Conservation (phyloP, 2,329 filamentous ascomycete species). For the Anthostomella pinea region DNA sequence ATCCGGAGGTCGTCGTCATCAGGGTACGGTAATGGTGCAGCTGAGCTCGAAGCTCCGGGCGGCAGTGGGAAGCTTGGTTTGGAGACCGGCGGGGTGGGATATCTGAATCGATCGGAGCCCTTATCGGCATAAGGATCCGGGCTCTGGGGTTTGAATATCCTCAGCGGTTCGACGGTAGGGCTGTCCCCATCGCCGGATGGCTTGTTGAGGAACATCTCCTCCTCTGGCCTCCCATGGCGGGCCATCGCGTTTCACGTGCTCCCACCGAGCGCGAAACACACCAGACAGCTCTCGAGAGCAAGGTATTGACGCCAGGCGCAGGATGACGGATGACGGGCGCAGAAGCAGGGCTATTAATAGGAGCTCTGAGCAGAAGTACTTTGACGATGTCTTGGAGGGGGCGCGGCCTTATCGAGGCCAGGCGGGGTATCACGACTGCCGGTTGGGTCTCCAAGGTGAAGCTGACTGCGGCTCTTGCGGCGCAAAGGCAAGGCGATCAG, state of each 20-base stretch:
- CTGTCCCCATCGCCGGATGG: conserved; percentile 61
- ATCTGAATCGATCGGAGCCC: conserved; percentile 45
- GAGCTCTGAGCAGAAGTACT: conserved; percentile 16
- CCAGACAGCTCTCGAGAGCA: conserved; percentile 7
- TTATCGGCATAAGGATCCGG: conserved; percentile 48
- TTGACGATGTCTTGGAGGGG: conserved; percentile 11
- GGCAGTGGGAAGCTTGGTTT: conserved; percentile 63
- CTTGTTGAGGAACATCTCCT: conserved; percentile 77
- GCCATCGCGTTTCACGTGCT: conserved; percentile 42
- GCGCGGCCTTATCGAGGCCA: conserved; percentile 23
- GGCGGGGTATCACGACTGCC: conserved; percentile 25
- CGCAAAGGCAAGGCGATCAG: conserved; percentile 5
- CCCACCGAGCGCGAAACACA: conserved; percentile 21
- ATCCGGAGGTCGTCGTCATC: conserved; percentile 59
- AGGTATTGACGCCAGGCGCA: conserved; percentile 10
- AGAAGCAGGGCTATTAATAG: conserved; percentile 23
- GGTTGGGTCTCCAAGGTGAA: conserved; percentile 11
- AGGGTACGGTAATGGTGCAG: conserved; percentile 67
- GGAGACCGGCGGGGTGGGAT: conserved; percentile 46
- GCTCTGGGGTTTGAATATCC: conserved; percentile 78
- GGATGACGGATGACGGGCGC: conserved; percentile 24
- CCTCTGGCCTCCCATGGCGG: conserved; percentile 66
- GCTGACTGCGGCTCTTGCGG: conserved; percentile 12
- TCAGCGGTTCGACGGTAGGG: conserved; percentile 77
- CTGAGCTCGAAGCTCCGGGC: conserved; percentile 68